phyloP scores from a whole-genome alignment of 2,329 filamentous ascomycete species.

The Botrytis paeoniae region DNA sequence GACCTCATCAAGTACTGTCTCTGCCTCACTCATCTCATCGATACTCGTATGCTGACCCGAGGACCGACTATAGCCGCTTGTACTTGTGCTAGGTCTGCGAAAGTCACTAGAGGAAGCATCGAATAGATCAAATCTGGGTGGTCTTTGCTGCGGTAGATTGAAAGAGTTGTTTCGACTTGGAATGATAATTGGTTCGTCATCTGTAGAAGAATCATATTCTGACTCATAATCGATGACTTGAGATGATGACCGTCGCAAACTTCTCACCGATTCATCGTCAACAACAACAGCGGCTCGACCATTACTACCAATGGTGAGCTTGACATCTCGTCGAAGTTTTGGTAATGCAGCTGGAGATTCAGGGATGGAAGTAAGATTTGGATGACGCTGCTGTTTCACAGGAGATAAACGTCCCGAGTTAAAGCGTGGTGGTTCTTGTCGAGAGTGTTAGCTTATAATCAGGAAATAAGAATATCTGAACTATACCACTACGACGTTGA shows the following conservation, averaged over 20 bases:
- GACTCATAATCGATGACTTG: slow-evolving; percentile 44
- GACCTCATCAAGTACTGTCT: slow-evolving; percentile 51
- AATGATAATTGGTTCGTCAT: slow-evolving; percentile 64
- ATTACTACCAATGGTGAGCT: slow-evolving; percentile 61
- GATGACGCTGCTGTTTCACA: slow-evolving; percentile 47
- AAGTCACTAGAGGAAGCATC: slow-evolving; percentile 26
- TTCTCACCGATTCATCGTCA: slow-evolving; percentile 28
- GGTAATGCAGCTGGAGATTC: slow-evolving; percentile 46
- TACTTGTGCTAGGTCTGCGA: slow-evolving; percentile 29
- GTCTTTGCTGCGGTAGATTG: slow-evolving; percentile 29
- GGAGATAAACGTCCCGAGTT: slow-evolving; percentile 44
- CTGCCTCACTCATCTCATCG: slow-evolving; percentile 53
- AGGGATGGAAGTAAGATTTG: slow-evolving; percentile 56
- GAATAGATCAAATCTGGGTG: slow-evolving; percentile 30
- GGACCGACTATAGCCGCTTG: slow-evolving; percentile 34
- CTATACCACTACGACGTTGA: slow-evolving; percentile 30
- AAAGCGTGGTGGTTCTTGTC: slow-evolving; percentile 27
- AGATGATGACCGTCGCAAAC: slow-evolving; percentile 24
- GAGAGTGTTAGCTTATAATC: slow-evolving; percentile 21
- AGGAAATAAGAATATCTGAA: not conserved
- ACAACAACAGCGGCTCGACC: slow-evolving; percentile 45
- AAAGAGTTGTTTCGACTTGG: slow-evolving; percentile 60
- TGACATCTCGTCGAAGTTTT: slow-evolving; percentile 50
- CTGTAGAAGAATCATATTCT: slow-evolving; percentile 52
- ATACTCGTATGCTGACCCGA: slow-evolving; percentile 33